phyloP scores from a whole-genome alignment of 2,329 filamentous ascomycete genomes.

The Botrytis fragariae region DNA sequence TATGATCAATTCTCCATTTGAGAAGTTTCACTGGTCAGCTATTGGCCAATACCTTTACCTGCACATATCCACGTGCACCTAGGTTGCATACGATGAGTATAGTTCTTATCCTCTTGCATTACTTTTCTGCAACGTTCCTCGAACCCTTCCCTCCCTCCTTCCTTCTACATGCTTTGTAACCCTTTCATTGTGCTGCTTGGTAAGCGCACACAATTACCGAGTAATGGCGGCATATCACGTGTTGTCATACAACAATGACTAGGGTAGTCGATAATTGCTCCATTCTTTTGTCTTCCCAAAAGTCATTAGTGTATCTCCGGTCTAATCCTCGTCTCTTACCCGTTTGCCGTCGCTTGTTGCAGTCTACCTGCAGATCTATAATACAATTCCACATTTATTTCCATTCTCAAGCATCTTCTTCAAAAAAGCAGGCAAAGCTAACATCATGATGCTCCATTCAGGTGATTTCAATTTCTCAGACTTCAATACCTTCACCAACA shows the following conservation, averaged over 20 bases:
- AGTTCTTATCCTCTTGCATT: conserved; percentile 17
- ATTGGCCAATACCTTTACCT: background rate
- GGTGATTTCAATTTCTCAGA: conserved; percentile 38
- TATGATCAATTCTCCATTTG: conserved; percentile 4
- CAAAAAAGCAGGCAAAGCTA: conserved; percentile 32
- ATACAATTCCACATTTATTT: conserved; percentile 17
- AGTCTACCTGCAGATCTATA: conserved; percentile 9
- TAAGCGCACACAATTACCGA: conserved; percentile 19
- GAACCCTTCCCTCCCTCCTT: background rate
- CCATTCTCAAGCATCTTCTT: conserved; percentile 11
- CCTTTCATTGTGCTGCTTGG: conserved; percentile 11
- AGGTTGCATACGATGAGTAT: background rate
- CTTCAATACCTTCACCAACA: conserved; percentile 32
- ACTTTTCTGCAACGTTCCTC: conserved; percentile 2
- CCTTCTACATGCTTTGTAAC: background rate
- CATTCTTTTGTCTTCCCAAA: conserved; percentile 13
- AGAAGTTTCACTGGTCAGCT: conserved; percentile 7
- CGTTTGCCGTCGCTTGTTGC: conserved; percentile 13
- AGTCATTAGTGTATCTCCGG: conserved; percentile 9
- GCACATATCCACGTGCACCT: conserved; percentile 12
- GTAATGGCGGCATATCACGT: conserved; percentile 35
- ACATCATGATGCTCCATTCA: conserved; percentile 31
- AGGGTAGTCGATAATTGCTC: background rate
- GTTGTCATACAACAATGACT: conserved; percentile 21
- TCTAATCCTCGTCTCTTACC: conserved; percentile 14